These are phyloP conservation scores for Raphanus raphanistrum DNA, from an alignment of 345 rosid genomes.

Conservation along the genomic window DNA sequence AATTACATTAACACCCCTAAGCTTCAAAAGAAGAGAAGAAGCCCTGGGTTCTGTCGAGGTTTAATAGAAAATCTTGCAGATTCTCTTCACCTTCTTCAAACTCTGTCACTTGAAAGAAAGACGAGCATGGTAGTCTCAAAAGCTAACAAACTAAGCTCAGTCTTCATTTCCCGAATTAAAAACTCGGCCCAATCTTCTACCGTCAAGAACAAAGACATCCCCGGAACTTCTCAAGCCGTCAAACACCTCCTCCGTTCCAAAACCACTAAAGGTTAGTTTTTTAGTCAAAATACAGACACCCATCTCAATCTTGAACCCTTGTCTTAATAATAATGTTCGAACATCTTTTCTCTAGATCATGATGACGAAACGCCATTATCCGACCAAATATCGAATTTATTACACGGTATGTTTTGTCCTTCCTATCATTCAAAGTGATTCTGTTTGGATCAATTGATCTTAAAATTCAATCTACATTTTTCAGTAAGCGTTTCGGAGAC, in stretches of 20 bases:
- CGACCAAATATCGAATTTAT: constrained; percentile 17
- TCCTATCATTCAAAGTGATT: background rate
- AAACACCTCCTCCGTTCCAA: constrained; percentile 16
- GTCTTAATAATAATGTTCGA: background rate
- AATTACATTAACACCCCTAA: background rate
- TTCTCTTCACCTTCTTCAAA: background rate
- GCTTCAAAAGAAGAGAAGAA: background rate
- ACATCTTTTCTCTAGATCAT: constrained; percentile 20
- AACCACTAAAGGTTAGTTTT: background rate
- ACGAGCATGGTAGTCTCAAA: constrained; percentile 27
- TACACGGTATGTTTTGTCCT: constrained; percentile 29
- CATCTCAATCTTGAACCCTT: background rate
- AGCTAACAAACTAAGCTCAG: constrained; percentile 29
- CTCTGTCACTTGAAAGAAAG: background rate
- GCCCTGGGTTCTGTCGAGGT: constrained; percentile 15
- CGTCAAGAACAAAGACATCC: constrained; percentile 20
- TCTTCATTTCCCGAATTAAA: constrained; percentile 11
- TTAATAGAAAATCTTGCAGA: background rate
- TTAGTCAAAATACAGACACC: background rate
- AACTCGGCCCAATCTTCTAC: constrained; percentile 2
- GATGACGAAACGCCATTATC: constrained; percentile 9
- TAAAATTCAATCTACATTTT: constrained; percentile 7
- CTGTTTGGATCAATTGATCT: background rate
- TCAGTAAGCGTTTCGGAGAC: constrained; percentile 21
- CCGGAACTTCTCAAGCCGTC: constrained; percentile 37